Evolutionary conservation across 306 rosid species (phyloP), one percentile per base, ranked within the genome.

Genomic region (Psophocarpus tetragonolobus): DNA sequence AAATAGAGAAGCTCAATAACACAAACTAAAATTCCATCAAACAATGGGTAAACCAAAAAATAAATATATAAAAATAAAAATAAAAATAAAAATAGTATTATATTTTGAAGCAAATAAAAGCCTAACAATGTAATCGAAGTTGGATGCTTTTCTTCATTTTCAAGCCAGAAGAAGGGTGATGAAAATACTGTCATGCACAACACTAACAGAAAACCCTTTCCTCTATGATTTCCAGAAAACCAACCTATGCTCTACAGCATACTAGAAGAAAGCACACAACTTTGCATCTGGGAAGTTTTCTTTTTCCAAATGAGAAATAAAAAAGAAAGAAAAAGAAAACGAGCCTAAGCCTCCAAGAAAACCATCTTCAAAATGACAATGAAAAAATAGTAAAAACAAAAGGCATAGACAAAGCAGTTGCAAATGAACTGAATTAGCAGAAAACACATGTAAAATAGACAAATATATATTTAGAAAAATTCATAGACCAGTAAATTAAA

Each of bases 91-190:
- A 11, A 7, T 60, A 41, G 54, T 29, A 12, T 62, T 50, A 61
- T 39, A 5, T 53, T 53, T 50, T 69, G 14, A 26, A 24, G 2
- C 15, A 30, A 64, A 48, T 47, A 51, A 48, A 51, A 48, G 17
- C 7, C 36, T 32, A 56, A 9, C 64, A 58, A 33, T 32, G 44
- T 13, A 26, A 32, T 9, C 53, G 33, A 70, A 21, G 62, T 72
- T 64, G 71, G 80, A 78, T 88, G 72, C 91, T 86, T 88, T 84
- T 84, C 91, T 92, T 88, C 65, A 47, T 71, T 58, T 38, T 50
- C 48, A 88, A 87, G 94, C 82, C 85, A 85, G 66, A 74, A 68
- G 62, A 70, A 75, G 64, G 71, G 57, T 26, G 12, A 27, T 65
- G 76, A 78, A 84, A 81, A 39, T n/a, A 58, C 10, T 69, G 45